Percentiles rank a stretch among this genome's conserved stretches.
These are phyloP conservation scores for Lactarius pseudohatsudake DNA, from an alignment of 768 basidiomycete species.

Conservation along the genomic window DNA sequence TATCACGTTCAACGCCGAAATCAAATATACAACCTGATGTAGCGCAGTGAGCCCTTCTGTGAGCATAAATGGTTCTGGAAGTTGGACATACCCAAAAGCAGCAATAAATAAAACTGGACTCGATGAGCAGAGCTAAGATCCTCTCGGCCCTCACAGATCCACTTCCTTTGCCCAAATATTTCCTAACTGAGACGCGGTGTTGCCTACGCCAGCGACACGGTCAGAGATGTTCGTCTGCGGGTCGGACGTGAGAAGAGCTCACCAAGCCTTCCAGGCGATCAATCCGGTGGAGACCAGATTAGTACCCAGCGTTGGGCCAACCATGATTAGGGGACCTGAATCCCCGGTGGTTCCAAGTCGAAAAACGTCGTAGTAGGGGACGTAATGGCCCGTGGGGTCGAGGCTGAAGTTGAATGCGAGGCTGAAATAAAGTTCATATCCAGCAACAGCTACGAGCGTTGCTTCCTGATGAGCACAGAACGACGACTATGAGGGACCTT, in stretches of 20 bases:
- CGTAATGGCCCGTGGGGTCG: no score
- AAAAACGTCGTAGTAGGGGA: no score
- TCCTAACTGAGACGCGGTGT: not conserved
- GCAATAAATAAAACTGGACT: constrained; percentile 22
- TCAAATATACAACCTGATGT: constrained; percentile 11
- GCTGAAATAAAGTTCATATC: not conserved
- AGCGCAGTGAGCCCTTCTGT: not conserved
- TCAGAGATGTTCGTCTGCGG: not conserved
- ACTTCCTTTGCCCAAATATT: constrained; percentile 3
- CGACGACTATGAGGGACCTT: no score
- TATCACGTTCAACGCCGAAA: constrained; percentile 8
- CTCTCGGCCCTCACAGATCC: constrained; percentile 11
- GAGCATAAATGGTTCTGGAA: not conserved
- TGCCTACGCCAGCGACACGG: not conserved
- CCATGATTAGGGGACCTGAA: not conserved
- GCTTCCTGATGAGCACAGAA: not conserved
- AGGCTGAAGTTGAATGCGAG: no score
- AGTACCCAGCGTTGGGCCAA: not conserved
- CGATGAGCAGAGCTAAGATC: constrained; percentile 18
- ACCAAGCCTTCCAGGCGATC: constrained; percentile 2
- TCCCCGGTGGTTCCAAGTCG: no score
- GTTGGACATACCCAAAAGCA: constrained; percentile 15
- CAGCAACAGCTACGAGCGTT: not conserved
- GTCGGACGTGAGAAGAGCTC: no score
- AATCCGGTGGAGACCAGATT: constrained; percentile 6